Base-by-base conservation (phyloP, 139 green algal genomes). In the Medakamo hakoo region DNA sequence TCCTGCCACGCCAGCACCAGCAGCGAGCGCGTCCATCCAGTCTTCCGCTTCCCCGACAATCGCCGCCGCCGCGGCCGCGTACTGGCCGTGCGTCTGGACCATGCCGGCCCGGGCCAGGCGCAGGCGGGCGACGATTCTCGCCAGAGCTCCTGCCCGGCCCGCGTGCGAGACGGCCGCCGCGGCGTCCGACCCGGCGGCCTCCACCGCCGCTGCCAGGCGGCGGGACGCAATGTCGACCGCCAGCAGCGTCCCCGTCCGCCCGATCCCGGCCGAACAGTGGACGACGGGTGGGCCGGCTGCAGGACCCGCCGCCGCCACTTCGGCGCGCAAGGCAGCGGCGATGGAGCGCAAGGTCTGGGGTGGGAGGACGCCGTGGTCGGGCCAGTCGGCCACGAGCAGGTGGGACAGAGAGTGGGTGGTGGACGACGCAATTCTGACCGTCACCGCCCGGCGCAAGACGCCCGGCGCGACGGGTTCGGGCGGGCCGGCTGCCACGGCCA, bases 351-450 rank as follows among this genome's bases (percentile, higher is more conserved):
- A 67, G 24, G 77, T 59, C 27, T 63, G 64, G 4, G 64, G 74
- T 22, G 30, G 9, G 0, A 82, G 82, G 23, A 89, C 80, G 0
- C 82, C 79, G 30, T 86, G 83, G 57, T 88, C 82, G 4, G 82
- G 82, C 82, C 82, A 88, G 27, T 69, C 74, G 4, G 71, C 57
- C 59, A 77, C 76, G 27, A 73, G 71, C 48, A 69, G 76, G 56
- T 86, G 79, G 28, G 28, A 2, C 30, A 19, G 29, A 30, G 29
- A 21, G 20, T 1, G 29, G 27, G 59, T 14, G 29, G 19, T 55
- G 29, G 1, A 4, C 24, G 4, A n/a, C n/a, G 9, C 57, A 24
- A 16, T 9, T 9, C 25, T 57, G 28, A 9, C 57, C 57, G 19
- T 14, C 40, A 32, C 24, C 49, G 25, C 30, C 30, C 66, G 18